Base-by-base conservation (phyloP, 352 stramenopile genomes). In the Globisporangium orthogonon region DNA sequence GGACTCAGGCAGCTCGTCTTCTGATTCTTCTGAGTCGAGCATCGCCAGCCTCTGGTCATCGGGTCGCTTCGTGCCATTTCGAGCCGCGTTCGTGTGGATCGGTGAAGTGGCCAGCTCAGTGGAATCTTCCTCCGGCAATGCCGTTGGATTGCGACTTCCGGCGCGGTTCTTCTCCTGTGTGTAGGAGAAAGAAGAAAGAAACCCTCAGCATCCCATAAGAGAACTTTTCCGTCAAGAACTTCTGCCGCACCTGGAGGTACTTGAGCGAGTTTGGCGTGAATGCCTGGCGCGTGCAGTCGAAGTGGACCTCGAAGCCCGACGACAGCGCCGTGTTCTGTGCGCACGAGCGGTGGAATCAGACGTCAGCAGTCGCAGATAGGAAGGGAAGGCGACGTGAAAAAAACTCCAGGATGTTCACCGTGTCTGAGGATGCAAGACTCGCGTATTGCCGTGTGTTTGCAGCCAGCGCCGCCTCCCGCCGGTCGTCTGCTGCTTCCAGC, bases 261-360 rank as follows among this genome's bases (percentile, higher is more conserved):
- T 84, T 89, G 43, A 88, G 58, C 40, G 78, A 86, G 54, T 88
- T 91, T 0, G 82, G 82, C 4, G 78, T 91, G 54, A 80, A 85
- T 23, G 70, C 68, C 2, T 79, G 61, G 10, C 71, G 67, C 4
- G 60, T 30, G 3, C 45, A 72, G 58, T 91, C 82, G 58, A 89
- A 78, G 55, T 89, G 75, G 6, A 89, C 60, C 30, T 91, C 78
- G 44, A 76, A 88, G 28, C 81, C 78, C 29, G 76, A 89, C 29
- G 76, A 88, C 53, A 78, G 57, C 30, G 68, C 69, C n/a, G 81
- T 88, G 28, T 63, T 67, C 74, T 85, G 31, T 33, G 45, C 47
- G 23, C 41, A 46, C 41, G 14, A 46, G 11, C 23, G 41, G 10
- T 37, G 6, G 33, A 9, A 37, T 37, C 33, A 5, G 33, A 5